Percentiles rank a stretch among this genome's conserved stretches.
These are phyloP conservation scores for Tilletiopsis washingtonensis DNA, from an alignment of 1,284 basidiomycete species.

Conservation along the genomic window DNA sequence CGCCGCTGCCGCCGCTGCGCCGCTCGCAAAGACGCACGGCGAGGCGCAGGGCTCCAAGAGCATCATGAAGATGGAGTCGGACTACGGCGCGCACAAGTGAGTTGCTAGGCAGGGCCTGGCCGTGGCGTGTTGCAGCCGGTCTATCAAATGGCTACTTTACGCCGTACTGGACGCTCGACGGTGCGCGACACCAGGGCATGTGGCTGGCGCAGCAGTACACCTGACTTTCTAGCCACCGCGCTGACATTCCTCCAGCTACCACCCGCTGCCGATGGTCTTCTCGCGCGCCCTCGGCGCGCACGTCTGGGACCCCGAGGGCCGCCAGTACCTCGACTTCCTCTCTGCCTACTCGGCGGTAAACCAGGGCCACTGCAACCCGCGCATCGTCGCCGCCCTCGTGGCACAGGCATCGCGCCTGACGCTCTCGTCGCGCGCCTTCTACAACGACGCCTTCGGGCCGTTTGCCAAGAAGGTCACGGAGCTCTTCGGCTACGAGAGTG, in stretches of 20 bases:
- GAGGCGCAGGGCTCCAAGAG: slow-evolving; percentile 52
- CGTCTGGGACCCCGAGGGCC: slow-evolving; percentile 91
- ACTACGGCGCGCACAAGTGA: slow-evolving; percentile 80
- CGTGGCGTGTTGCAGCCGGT: no score
- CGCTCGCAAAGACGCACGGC: slow-evolving; percentile 13
- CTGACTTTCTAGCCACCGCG: neutral
- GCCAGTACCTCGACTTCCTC: slow-evolving; percentile 61
- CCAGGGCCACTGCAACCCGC: slow-evolving; percentile 89
- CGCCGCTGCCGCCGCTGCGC: neutral
- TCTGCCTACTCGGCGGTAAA: slow-evolving; percentile 84
- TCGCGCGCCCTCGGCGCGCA: slow-evolving; percentile 80
- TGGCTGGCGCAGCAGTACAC: neutral
- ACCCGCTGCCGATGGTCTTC: slow-evolving; percentile 90
- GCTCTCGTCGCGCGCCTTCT: slow-evolving; percentile 90
- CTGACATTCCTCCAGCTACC: slow-evolving; percentile 62
- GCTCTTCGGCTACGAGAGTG: slow-evolving; percentile 61
- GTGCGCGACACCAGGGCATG: neutral
- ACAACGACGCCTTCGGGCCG: slow-evolving; percentile 80
- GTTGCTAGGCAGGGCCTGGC: neutral
- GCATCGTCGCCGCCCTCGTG: slow-evolving; percentile 70
- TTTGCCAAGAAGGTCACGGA: slow-evolving; percentile 80
- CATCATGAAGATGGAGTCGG: slow-evolving; percentile 72
- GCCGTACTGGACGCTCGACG: no score
- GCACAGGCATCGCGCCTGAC: slow-evolving; percentile 84
- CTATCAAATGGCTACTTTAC: no score